Evolutionary conservation across 495 filamentous ascomycete species (phyloP).

Genomic region (Neurospora sp.): DNA sequence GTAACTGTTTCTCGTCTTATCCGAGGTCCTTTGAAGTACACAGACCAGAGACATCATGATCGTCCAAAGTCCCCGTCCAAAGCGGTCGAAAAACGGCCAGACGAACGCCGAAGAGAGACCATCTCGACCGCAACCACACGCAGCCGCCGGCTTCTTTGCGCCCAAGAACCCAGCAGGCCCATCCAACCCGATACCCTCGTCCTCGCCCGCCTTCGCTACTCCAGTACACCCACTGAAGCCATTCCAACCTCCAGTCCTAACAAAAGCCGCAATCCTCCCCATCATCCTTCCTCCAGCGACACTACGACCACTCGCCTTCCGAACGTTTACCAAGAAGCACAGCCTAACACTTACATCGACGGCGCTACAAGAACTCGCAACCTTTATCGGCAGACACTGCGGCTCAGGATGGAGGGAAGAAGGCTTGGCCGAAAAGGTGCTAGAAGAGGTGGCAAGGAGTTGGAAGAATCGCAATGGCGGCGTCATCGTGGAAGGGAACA

Average conservation of each 20-base stretch:
- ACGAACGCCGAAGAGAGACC: constrained; percentile 11
- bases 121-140: constrained; percentile 18
- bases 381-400: constrained; percentile 86
- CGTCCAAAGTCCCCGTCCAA: constrained; percentile 18
- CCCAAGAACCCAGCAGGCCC: constrained; percentile 23
- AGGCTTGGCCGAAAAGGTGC: constrained; percentile 79
- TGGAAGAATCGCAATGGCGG: constrained; percentile 82
- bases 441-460: constrained; percentile 79
- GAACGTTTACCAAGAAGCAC: constrained; percentile 95
- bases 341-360: constrained; percentile 87
- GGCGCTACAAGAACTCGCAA: constrained; percentile 71
- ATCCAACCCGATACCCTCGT: constrained; percentile 59
- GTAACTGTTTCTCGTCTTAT: neutral
- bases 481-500: constrained; percentile 80
- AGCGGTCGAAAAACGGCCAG: constrained; percentile 5
- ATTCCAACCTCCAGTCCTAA: constrained; percentile 38
- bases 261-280: constrained; percentile 70
- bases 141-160: constrained; percentile 27
- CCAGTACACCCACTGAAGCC: constrained; percentile 62
- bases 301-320: constrained; percentile 83
- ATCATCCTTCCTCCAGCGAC: constrained; percentile 81
- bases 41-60: constrained; percentile 14
- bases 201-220: constrained; percentile 81
- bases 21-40: neutral
- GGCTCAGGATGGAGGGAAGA: constrained; percentile 95